Evolutionary conservation across 2,329 filamentous ascomycete genomes (phyloP).

Genomic region (Calonectria fujianensis): DNA sequence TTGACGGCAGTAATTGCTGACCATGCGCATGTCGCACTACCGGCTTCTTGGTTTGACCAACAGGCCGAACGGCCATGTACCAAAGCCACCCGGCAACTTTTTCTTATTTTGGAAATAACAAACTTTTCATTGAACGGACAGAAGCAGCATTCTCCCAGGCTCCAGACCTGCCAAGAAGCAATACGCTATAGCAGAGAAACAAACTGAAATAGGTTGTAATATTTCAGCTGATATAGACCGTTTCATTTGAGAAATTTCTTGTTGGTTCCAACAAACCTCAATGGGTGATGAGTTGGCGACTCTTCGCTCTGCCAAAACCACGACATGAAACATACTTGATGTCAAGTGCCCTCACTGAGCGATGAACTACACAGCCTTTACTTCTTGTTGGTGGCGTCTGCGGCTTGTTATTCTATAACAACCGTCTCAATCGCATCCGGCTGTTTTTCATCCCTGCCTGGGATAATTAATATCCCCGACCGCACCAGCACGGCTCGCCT

Average conservation of each 20-base stretch:
- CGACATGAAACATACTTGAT: background rate
- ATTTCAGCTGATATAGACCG: background rate
- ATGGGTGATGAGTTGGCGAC: background rate
- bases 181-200: background rate
- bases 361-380: background rate
- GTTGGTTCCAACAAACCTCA: background rate
- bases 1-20: background rate
- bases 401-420: background rate
- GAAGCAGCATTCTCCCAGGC: background rate
- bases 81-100: background rate
- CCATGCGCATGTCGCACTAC: background rate
- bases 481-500: background rate
- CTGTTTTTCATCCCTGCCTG: background rate
- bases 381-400: background rate
- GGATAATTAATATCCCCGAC: background rate
- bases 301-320: background rate
- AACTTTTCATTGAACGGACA: background rate
- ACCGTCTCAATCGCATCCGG: background rate
- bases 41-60: background rate
- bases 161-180: background rate
- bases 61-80: background rate
- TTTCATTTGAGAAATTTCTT: background rate
- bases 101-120: background rate
- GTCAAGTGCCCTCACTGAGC: background rate
- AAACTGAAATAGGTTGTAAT: background rate